Percentiles rank a stretch among this genome's conserved stretches.
These are phyloP conservation scores for Saccharomyces hybrid DNA, from an alignment of 1,139 yeast genomes.

Conservation along the genomic window DNA sequence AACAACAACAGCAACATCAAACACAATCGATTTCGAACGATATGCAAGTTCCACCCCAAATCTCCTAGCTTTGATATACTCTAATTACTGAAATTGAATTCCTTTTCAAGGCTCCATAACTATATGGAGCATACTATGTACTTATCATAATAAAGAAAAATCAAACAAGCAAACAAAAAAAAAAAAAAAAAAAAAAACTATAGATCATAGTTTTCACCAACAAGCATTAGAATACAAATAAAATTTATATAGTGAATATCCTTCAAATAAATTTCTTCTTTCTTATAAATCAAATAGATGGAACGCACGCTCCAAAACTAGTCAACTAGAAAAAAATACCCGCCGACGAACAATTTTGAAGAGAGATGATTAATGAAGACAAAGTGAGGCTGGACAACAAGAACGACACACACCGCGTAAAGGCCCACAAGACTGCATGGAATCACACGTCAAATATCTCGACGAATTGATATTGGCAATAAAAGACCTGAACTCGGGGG, in stretches of 20 bases:
- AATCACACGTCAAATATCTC: slow-evolving; percentile 23
- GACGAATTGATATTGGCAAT: slow-evolving; percentile 27
- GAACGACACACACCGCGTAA: not conserved
- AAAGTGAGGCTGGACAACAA: not conserved
- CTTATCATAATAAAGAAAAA: not conserved
- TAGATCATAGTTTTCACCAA: not conserved
- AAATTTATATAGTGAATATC: not conserved
- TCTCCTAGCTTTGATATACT: not conserved
- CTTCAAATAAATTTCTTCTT: not conserved
- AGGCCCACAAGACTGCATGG: slow-evolving; percentile 13
- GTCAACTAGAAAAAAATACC: not conserved
- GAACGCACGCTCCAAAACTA: not conserved
- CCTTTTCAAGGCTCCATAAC: not conserved
- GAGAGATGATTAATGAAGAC: not conserved
- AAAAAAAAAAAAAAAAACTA: not conserved
- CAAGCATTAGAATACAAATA: not conserved
- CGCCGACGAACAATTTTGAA: not conserved
- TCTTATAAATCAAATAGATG: not conserved
- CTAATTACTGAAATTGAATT: not conserved
- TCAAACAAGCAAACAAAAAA: not conserved
- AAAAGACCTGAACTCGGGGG: slow-evolving; percentile 11
- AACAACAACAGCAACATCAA: slow-evolving; percentile 10
- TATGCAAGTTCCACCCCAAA: not conserved
- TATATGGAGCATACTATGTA: not conserved
- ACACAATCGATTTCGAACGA: not conserved